Conservation (phyloP, 306 rosid species). For the Cucurbita argyrosperma region DNA sequence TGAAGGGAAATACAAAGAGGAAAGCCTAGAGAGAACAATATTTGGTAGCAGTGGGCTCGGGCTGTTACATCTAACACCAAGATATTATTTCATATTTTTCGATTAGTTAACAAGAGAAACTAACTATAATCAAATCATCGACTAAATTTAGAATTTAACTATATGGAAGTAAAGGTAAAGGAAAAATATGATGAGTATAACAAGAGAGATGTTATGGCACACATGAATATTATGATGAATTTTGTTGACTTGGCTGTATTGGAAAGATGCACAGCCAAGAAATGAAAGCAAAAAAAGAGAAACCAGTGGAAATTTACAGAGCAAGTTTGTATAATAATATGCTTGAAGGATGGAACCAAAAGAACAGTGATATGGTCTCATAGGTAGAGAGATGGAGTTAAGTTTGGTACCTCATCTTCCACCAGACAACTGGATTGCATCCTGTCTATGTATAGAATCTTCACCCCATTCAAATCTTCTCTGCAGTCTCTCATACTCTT, state of each 20-base stretch:
- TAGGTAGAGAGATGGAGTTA: background rate
- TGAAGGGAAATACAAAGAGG: too few species aligned
- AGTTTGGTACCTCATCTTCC: slow-evolving; percentile 43
- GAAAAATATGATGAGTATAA: background rate
- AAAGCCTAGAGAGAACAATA: too few species aligned
- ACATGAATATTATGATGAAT: background rate
- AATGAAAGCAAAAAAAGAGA: background rate
- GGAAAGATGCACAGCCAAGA: background rate
- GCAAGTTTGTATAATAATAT: background rate
- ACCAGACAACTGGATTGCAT: slow-evolving; percentile 88
- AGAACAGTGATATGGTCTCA: background rate
- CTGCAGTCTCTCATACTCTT: slow-evolving; percentile 76
- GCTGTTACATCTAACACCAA: too few species aligned
- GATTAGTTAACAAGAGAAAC: too few species aligned
- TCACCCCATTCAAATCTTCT: slow-evolving; percentile 98
- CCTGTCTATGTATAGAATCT: slow-evolving; percentile 76
- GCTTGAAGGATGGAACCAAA: background rate
- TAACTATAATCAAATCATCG: too few species aligned
- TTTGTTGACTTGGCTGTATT: background rate
- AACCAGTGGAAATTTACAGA: background rate
- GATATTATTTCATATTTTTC: too few species aligned
- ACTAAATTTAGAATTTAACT: background rate
- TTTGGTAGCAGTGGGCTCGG: too few species aligned
- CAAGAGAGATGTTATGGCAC: background rate
- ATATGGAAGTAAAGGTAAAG: background rate